phyloP scores from a whole-genome alignment of 73 alveolate species.

The Tetrahymena malaccensis region DNA sequence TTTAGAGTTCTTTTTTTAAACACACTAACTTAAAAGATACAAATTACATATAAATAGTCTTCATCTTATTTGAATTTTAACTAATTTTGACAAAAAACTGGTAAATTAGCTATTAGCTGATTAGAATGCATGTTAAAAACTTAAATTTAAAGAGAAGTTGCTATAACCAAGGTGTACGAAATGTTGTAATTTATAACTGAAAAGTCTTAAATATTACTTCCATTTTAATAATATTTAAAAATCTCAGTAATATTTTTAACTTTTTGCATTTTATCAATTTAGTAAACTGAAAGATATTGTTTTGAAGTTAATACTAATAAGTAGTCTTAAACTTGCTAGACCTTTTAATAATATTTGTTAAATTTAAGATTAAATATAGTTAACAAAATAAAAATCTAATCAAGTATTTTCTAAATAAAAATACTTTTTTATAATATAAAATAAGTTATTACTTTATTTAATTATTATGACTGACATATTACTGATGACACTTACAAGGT shows the following conservation, averaged over 20 bases:
- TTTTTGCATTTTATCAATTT: background rate
- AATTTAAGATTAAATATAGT: no score
- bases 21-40: background rate
- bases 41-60: background rate
- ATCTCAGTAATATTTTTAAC: background rate
- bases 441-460: background rate
- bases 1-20: background rate
- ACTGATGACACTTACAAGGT: background rate
- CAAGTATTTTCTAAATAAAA: no score
- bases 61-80: background rate
- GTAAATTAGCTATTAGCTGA: background rate
- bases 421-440: no score
- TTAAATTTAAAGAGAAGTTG: background rate
- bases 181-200: background rate
- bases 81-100: background rate
- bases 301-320: background rate
- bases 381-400: no score
- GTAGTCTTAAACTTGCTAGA: background rate
- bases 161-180: background rate
- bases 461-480: background rate
- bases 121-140: background rate
- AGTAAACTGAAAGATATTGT: background rate
- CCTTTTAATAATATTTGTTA: no score
- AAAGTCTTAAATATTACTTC: background rate
- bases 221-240: background rate